Evolutionary conservation across 495 filamentous ascomycete species (phyloP).

Genomic region (Clohesyomyces aquaticus): DNA sequence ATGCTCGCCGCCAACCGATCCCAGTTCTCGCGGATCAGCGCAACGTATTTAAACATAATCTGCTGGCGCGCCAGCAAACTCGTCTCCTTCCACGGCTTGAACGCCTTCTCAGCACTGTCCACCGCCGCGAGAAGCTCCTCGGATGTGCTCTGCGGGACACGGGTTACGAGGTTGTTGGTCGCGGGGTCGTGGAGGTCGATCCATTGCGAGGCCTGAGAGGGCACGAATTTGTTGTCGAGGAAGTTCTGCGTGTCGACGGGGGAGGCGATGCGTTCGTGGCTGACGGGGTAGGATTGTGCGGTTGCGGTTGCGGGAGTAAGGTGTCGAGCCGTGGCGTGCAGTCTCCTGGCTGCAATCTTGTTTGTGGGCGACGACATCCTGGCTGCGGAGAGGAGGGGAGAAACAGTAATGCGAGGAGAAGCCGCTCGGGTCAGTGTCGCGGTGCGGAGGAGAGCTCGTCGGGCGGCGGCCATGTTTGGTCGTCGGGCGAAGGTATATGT

Average conservation of each 20-base stretch:
- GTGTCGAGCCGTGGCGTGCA: slow-evolving; percentile 48
- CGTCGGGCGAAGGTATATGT: neutral
- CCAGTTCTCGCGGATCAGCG: slow-evolving; percentile 91
- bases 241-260: slow-evolving; percentile 87
- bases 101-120: slow-evolving; percentile 84
- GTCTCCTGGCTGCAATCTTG: slow-evolving; percentile 44
- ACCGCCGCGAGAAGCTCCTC: slow-evolving; percentile 88
- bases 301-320: slow-evolving; percentile 54
- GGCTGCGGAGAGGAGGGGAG: too few relatives aligned
- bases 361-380: slow-evolving; percentile 42
- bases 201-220: slow-evolving; percentile 75
- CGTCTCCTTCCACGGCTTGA: slow-evolving; percentile 81
- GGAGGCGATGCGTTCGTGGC: slow-evolving; percentile 74
- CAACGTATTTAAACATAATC: slow-evolving; percentile 96
- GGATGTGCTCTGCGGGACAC: slow-evolving; percentile 94
- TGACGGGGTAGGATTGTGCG: slow-evolving; percentile 74
- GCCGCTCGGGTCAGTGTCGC: slow-evolving; percentile 36
- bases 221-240: slow-evolving; percentile 84
- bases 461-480: slow-evolving; percentile 40
- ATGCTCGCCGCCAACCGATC: slow-evolving; percentile 94
- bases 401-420: slow-evolving; percentile 36
- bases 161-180: slow-evolving; percentile 96
- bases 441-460: slow-evolving; percentile 33
- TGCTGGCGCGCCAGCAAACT: slow-evolving; percentile 86
- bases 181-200: slow-evolving; percentile 95